Percentiles rank a stretch among this genome's conserved stretches.
These are phyloP conservation scores for Plicaturopsis crispa DNA, from an alignment of 768 basidiomycete species.

Conservation along the genomic window DNA sequence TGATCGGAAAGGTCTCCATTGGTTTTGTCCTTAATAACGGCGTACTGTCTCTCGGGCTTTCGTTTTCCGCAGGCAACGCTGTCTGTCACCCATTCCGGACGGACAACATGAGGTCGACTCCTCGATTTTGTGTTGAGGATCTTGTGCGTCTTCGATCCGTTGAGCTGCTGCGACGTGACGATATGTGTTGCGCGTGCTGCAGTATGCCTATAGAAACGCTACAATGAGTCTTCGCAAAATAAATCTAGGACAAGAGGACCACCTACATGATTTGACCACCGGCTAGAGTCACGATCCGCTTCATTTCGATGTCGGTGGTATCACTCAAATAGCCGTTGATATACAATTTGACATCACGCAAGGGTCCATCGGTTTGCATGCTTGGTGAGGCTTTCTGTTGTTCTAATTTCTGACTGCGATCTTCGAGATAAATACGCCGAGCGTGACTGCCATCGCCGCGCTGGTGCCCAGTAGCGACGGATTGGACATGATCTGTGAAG, in stretches of 20 bases:
- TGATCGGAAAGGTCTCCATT: no score
- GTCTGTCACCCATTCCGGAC: conserved; percentile 70
- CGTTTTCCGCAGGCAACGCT: conserved; percentile 55
- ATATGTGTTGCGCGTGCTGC: conserved; percentile 72
- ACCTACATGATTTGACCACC: conserved; percentile 63
- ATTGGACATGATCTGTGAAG: conserved; percentile 46
- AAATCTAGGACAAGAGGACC: not conserved
- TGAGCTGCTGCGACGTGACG: conserved; percentile 64
- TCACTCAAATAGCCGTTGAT: conserved; percentile 63
- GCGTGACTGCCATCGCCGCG: conserved; percentile 34
- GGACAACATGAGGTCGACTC: conserved; percentile 53
- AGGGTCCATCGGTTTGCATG: conserved; percentile 17
- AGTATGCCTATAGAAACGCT: conserved; percentile 31
- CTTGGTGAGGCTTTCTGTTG: conserved; percentile 10
- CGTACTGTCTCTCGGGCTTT: conserved; percentile 53
- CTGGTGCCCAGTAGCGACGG: conserved; percentile 65
- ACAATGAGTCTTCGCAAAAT: conserved; percentile 8
- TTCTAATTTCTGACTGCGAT: conserved; percentile 39
- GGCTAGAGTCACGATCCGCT: conserved; percentile 51
- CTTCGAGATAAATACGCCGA: conserved; percentile 29
- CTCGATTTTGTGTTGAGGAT: conserved; percentile 44
- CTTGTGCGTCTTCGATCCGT: conserved; percentile 64
- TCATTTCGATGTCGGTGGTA: conserved; percentile 80
- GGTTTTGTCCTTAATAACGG: conserved; percentile 32
- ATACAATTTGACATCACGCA: conserved; percentile 47